Evolutionary conservation across 495 filamentous ascomycete genomes (phyloP), one percentile per base, ranked within the genome.

Genomic region (Penicillium angulare): DNA sequence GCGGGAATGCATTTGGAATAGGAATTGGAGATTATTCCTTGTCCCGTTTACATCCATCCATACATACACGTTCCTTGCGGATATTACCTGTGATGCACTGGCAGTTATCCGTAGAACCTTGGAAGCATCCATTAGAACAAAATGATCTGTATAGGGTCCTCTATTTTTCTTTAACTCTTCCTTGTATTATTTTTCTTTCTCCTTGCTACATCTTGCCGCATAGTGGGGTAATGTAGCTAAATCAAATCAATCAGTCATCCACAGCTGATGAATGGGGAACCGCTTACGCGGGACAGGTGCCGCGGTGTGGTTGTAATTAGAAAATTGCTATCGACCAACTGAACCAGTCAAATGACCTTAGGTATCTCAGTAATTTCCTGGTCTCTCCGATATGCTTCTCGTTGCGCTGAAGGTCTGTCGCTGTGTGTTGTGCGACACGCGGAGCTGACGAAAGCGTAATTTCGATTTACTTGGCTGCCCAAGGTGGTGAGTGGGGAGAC

Each of bases 281-380:
- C 27, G 44, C 38, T 35, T 53, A 42, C 44, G 38, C 38, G 21
- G 47, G n/a, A 29, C 27, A 9, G 26, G 49, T 46, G 55, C 51
- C 49, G 50, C 49, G 16, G 35, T 39, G 45, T 45, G 42, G 12
- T 21, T 21, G 21, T 18, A 47, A 4, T 20, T 13, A 16, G 12
- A 23, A 29, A 18, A 36, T 52, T 27, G 3, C 23, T 26, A 43
- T 38, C 17, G n/a, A 24, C 31, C 55, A 53, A 41, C 33, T 53
- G 52, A 57, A 32, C 29, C 20, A 23, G 52, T 60, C 60, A 63
- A 55, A 13, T 60, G 60, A 63, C 44, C 44, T 13, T 45, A 55
- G 52, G 34, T 55, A n/a, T n/a, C n/a, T n/a, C n/a, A n/a, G n/a
- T n/a, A n/a, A n/a, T n/a, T n/a, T n/a, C n/a, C n/a, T 55, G 39